Evolutionary conservation across 1,139 yeast genomes (phyloP).

Genomic region (Taphrina populina): DNA sequence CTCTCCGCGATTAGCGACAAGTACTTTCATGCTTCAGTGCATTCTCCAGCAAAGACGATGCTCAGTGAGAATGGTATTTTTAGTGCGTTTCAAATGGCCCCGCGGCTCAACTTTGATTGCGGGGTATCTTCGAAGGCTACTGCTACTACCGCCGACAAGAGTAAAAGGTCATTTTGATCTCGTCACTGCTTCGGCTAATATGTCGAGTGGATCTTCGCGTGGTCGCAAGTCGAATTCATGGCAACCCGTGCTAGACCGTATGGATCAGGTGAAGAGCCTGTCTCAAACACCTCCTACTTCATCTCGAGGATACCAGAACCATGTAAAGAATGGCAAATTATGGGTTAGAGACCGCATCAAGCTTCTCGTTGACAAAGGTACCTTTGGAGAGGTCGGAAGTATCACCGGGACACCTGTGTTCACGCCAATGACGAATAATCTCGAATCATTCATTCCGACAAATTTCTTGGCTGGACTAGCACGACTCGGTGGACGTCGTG

Average conservation of each 20-base stretch:
- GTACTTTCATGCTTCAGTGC: slow-evolving; percentile 54
- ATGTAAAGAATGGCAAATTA: slow-evolving; percentile 20
- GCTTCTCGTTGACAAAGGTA: slow-evolving; percentile 5
- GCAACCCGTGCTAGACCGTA: slow-evolving; percentile 14
- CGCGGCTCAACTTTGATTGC: too few species aligned
- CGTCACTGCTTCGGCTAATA: too few species aligned
- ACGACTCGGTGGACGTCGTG: slow-evolving; percentile 18
- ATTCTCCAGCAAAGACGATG: too few species aligned
- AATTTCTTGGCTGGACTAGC: slow-evolving; percentile 25
- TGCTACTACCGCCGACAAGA: too few species aligned
- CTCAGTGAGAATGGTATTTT: too few species aligned
- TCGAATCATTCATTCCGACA: slow-evolving; percentile 27
- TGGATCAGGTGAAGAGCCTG: slow-evolving; percentile 15
- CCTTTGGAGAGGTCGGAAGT: slow-evolving; percentile 20
- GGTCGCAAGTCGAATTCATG: too few species aligned
- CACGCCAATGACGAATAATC: slow-evolving; percentile 7
- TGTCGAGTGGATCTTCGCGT: too few species aligned
- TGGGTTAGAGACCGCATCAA: slow-evolving; percentile 26
- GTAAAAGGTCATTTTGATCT: too few species aligned
- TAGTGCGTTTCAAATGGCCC: too few species aligned
- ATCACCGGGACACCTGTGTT: slow-evolving; percentile 31
- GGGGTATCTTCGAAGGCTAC: too few species aligned
- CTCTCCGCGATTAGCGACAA: slow-evolving; percentile 97
- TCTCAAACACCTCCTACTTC: slow-evolving; percentile 21
- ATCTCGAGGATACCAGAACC: slow-evolving; percentile 23